Evolutionary conservation across 108 stramenopile species (phyloP), one percentile per base, ranked within the genome.

Genomic region (Discostella stelligeroides): DNA sequence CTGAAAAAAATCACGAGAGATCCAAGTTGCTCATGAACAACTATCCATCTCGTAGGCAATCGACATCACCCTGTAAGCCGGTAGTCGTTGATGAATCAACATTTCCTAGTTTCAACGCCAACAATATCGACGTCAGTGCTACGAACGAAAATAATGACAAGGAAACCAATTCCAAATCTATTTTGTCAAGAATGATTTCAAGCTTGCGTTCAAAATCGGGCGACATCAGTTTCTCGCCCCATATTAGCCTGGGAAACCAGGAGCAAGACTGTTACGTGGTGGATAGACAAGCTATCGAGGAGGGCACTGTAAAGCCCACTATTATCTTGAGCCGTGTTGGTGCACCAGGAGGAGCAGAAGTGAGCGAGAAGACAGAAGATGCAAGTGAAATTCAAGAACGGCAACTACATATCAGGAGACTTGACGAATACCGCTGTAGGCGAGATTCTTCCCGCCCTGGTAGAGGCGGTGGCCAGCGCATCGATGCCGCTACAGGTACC

Each of bases 171-270:
- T 68, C 64, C 47, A 65, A 59, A 43, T 70, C 73, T 25, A 51
- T 77, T 17, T 77, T 77, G 50, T 24, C 68, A 25, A 77, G 70
- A 70, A 56, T 77, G 34, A 65, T 77, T 29, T 63, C 61, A 60
- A 51, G 55, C 41, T 57, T 77, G 23, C 23, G 28, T 18, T 47
- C 62, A 8, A n/a, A n/a, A n/a, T n/a, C n/a, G n/a, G n/a, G n/a
- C n/a, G n/a, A n/a, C n/a, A n/a, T n/a, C n/a, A n/a, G n/a, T n/a
- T n/a, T n/a, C n/a, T n/a, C n/a, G n/a, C 54, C 53, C 38, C 68
- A 69, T 39, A 56, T 53, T 9, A 62, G 55, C 55, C 54, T 49
- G 6, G 48, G 27, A 55, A 27, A 25, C 20, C 38, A 65, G 45
- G 15, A 45, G 45, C 17, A 51, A 69, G 12, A 68, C 53, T 56